Evolutionary conservation across 345 rosid genomes (phyloP), one percentile per base, ranked within the genome.

Genomic region (Stellera chamaejasme): DNA sequence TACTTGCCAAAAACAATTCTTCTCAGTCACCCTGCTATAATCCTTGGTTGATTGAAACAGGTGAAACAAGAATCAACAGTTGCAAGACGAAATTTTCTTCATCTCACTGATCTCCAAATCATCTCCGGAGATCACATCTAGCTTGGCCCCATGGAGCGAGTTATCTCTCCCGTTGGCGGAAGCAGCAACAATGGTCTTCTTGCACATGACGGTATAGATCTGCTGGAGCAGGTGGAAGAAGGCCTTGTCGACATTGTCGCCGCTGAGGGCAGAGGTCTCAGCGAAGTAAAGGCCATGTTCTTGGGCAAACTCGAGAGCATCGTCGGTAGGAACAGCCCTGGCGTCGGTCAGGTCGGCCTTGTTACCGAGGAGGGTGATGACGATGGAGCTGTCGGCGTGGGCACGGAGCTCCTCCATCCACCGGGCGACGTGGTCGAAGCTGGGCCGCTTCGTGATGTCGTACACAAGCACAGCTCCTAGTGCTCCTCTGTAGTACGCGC

Each of bases 251-350:
- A 88, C 89, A 50, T 85, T 85, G 55, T 80, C 91, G 6, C 94
- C 96, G 43, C 65, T 88, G 10, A 81, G 69, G 7, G 96, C 96
- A 4, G 96, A 88, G 4, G 91, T 77, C 74, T 88, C 96, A 0
- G 87, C 82, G 81, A 85, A 85, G 52, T 78, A 85, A 0, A 88
- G 78, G 52, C 84, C 75, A 52, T 88, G 94, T 0, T 81, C 85
- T 73, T 83, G 83, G 1, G 96, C 96, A 44, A 88, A 80, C 66
- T 83, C 96, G 50, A 85, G 75, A 0, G 96, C 94, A 47, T 85
- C 84, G 41, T 83, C 91, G 1, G 77, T 74, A 2, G 91, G 71
- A 13, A 88, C 88, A 1, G 75, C 94, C n/a, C 96, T 76, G 27
- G 32, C 56, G 69, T 85, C 84, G 50, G 52, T 67, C 0, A 83